Evolutionary conservation across 768 basidiomycete genomes (phyloP).

Genomic region (Hebeloma cylindrosporum): DNA sequence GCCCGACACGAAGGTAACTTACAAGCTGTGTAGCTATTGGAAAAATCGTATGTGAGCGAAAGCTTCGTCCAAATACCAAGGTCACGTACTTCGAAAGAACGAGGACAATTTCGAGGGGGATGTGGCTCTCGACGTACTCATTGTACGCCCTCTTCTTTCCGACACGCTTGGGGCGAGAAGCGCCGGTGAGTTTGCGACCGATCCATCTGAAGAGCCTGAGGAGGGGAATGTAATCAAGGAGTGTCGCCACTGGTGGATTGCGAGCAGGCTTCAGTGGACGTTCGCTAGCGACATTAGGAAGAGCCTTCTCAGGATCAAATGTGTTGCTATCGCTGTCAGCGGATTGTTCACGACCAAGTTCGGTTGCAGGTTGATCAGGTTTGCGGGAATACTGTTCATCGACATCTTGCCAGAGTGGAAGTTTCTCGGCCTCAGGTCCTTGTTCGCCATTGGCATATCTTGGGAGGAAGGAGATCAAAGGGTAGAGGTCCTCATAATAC

Average conservation of each 20-base stretch:
- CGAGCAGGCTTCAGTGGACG: slow-evolving; percentile 49
- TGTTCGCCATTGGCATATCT: slow-evolving; percentile 42
- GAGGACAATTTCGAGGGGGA: slow-evolving; percentile 59
- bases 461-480: slow-evolving; percentile 66
- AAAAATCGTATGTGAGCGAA: slow-evolving; percentile 20
- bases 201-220: slow-evolving; percentile 48
- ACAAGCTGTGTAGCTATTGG: slow-evolving; percentile 28
- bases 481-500: slow-evolving; percentile 75
- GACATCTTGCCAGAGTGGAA: slow-evolving; percentile 57
- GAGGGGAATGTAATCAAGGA: slow-evolving; percentile 58
- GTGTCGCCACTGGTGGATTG: slow-evolving; percentile 51
- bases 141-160: slow-evolving; percentile 19
- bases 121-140: slow-evolving; percentile 54
- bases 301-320: slow-evolving; percentile 38
- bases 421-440: slow-evolving; percentile 40
- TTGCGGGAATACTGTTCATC: slow-evolving; percentile 25
- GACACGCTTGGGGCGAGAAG: slow-evolving; percentile 12
- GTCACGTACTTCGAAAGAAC: slow-evolving; percentile 44
- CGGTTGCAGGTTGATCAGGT: slow-evolving; percentile 14
- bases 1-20: slow-evolving; percentile 22
- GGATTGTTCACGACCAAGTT: slow-evolving; percentile 15
- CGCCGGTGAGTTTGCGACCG: slow-evolving; percentile 14
- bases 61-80: slow-evolving; percentile 8
- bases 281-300: slow-evolving; percentile 28
- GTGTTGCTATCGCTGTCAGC: slow-evolving; percentile 3